A percentile compares a stretch with the other conserved stretches of the same genome.
Conservation (phyloP, 139 green algal genomes). For the Chlorella vulgaris region DNA sequence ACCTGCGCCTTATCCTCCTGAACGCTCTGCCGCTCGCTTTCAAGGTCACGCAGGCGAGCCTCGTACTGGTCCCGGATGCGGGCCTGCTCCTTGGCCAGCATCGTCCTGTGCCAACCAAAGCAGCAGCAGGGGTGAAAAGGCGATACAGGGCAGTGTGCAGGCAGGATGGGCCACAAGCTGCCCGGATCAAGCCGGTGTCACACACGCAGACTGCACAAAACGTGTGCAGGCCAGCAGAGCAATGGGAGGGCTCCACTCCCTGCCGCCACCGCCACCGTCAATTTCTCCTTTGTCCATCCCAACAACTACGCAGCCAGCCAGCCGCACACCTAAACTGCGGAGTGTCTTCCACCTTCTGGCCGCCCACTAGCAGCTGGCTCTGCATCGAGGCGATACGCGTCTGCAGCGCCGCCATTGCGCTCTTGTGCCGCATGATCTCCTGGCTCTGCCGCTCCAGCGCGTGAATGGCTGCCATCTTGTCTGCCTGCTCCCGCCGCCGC, state of each 20-base stretch:
- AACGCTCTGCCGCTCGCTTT: constrained; percentile 76
- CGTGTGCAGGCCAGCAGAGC: neutral
- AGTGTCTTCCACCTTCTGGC: constrained; percentile 76
- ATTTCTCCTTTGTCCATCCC: neutral
- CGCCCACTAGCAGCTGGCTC: constrained; percentile 87
- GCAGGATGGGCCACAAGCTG: no score
- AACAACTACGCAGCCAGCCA: neutral
- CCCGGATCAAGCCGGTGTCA: no score
- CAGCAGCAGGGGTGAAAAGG: neutral
- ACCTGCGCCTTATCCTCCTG: constrained; percentile 77
- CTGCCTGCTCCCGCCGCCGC: constrained; percentile 86
- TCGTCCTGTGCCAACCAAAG: constrained; percentile 44
- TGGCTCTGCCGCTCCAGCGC: constrained; percentile 82
- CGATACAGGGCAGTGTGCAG: no score
- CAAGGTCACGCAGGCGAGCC: constrained; percentile 77
- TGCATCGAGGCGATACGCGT: constrained; percentile 82
- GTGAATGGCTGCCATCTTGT: constrained; percentile 95
- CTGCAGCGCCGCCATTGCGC: constrained; percentile 87
- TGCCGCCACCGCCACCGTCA: no score
- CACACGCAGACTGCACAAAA: no score
- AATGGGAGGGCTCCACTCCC: neutral
- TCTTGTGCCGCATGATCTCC: constrained; percentile 94
- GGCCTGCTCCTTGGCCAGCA: constrained; percentile 80
- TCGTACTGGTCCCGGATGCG: constrained; percentile 91
- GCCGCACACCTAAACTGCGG: constrained; percentile 67